Percentiles rank a stretch among this genome's conserved stretches.
Conservation (phyloP, 2,329 filamentous ascomycete genomes). For the Chaetoscypha palmicola region DNA sequence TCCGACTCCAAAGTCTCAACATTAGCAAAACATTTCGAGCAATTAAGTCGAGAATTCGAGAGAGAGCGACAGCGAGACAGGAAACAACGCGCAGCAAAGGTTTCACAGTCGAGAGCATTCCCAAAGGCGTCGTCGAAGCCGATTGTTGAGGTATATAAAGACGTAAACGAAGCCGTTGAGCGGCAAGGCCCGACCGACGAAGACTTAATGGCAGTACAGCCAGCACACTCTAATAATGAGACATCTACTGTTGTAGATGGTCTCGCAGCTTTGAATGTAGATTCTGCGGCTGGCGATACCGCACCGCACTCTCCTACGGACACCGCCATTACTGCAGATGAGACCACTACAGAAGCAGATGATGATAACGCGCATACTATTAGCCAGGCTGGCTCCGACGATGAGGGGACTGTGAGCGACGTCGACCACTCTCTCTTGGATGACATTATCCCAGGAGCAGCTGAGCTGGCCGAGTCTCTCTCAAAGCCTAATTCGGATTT, state of each 20-base stretch:
- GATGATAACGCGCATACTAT: conserved; percentile 40
- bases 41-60: conserved; percentile 83
- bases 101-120: conserved; percentile 69
- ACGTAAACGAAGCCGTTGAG: conserved; percentile 87
- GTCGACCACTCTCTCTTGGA: conserved; percentile 62
- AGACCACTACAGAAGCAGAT: conserved; percentile 33
- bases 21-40: conserved; percentile 93
- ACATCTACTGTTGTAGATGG: conserved; percentile 27
- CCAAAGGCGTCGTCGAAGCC: conserved; percentile 90
- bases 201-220: conserved; percentile 38
- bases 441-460: conserved; percentile 57
- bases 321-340: conserved; percentile 24
- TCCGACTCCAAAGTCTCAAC: conserved; percentile 71
- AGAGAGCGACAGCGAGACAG: conserved; percentile 85
- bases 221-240: conserved; percentile 30
- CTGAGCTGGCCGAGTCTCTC: conserved; percentile 55
- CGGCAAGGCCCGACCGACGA: conserved; percentile 65
- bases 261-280: conserved; percentile 25
- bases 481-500: conserved; percentile 46
- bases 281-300: conserved; percentile 11
- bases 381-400: conserved; percentile 58
- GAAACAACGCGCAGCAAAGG: conserved; percentile 70
- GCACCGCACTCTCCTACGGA: conserved; percentile 26
- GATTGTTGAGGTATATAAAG: conserved; percentile 91
- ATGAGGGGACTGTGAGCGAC: conserved; percentile 64